Evolutionary conservation across 1,139 yeast genomes (phyloP).

Genomic region (Debaryomyces coudertii): DNA sequence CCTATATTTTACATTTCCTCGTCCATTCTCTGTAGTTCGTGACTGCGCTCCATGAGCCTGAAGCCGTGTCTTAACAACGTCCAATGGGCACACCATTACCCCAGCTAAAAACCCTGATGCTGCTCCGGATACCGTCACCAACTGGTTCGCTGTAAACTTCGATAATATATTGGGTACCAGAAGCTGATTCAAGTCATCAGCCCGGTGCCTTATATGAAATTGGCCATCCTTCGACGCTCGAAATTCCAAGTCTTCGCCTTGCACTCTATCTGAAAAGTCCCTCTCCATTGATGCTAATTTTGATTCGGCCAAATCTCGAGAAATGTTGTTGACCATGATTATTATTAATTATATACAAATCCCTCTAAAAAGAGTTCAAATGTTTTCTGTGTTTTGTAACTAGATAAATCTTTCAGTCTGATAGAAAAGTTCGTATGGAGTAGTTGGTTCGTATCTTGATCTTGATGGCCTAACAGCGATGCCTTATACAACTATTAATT

Average conservation of each 20-base stretch:
- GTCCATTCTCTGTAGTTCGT: not conserved
- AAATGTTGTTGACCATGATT: constrained; percentile 1
- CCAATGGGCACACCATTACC: constrained; percentile 50
- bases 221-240: constrained; percentile 25
- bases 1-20: constrained; percentile 37
- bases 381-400: not conserved
- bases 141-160: constrained; percentile 34
- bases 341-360: not conserved
- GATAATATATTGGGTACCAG: constrained; percentile 26
- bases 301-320: not conserved
- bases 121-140: constrained; percentile 48
- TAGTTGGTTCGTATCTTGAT: not conserved
- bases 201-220: constrained; percentile 28
- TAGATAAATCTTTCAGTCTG: not conserved
- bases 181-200: constrained; percentile 24
- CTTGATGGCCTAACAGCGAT: not conserved
- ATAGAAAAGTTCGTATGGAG: not conserved
- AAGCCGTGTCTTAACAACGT: constrained; percentile 49
- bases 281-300: constrained; percentile 10
- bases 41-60: constrained; percentile 44
- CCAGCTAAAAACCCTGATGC: constrained; percentile 53
- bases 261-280: constrained; percentile 44
- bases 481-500: not conserved
- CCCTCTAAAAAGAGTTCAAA: constrained; percentile 2
- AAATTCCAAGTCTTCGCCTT: constrained; percentile 45